These are phyloP conservation scores for Neolentinus lepideus DNA, from an alignment of 1,284 basidiomycete species.

Conservation along the genomic window DNA sequence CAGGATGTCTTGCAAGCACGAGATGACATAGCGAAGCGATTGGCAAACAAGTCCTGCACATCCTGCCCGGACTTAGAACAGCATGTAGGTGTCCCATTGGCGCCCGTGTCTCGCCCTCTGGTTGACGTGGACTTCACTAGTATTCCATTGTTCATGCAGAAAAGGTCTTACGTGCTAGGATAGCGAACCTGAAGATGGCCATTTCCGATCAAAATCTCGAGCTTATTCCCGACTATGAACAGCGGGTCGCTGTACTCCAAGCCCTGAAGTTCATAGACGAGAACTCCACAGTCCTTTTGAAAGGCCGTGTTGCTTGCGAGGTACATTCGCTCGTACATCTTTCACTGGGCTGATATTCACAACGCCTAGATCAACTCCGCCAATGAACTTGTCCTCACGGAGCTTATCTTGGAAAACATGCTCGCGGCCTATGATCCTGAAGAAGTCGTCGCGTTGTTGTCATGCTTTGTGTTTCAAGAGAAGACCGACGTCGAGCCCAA, in stretches of 20 bases:
- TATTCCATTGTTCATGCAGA: conserved; percentile 72
- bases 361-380: conserved; percentile 85
- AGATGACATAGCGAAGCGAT: conserved; percentile 38
- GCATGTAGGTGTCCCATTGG: conserved; percentile 42
- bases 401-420: conserved; percentile 94
- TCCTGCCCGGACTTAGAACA: conserved; percentile 60
- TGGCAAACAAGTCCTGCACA: conserved; percentile 35
- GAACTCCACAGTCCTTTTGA: conserved; percentile 90
- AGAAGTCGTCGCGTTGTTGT: conserved; percentile 95
- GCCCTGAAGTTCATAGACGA: conserved; percentile 91
- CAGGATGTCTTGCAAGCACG: conserved; percentile 75
- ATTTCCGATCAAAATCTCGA: conserved; percentile 97
- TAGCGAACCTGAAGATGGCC: conserved; percentile 70
- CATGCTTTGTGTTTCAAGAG: conserved; percentile 96
- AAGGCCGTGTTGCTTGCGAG: conserved; percentile 98
- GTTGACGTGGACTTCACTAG: conserved; percentile 30
- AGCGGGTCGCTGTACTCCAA: conserved; percentile 86
- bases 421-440: conserved; percentile 87
- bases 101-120: conserved; percentile 1
- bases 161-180: conserved; percentile 66
- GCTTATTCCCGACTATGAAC: conserved; percentile 95
- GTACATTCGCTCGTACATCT: conserved; percentile 30
- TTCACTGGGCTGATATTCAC: neutral
- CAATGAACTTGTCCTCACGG: conserved; percentile 92
- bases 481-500: conserved; percentile 87